Evolutionary conservation across 345 rosid genomes (phyloP), one percentile per base, ranked within the genome.

Genomic region (Salix caprea): DNA sequence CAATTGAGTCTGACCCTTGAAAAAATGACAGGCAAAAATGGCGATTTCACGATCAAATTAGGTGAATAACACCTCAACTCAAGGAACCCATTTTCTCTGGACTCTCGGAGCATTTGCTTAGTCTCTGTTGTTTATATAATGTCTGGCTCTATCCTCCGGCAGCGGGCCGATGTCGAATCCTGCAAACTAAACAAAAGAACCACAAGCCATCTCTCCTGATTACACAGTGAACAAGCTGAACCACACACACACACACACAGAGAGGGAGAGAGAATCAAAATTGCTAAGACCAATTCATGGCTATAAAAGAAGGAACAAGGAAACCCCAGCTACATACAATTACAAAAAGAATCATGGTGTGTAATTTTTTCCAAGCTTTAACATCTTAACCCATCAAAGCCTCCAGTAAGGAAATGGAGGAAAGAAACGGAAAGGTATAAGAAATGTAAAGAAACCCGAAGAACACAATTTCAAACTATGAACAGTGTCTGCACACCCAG

Each of bases 291-390:
- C 64, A 15, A 54, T 64, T 74, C 14, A 44, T 52, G 34, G 65
- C 54, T 37, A 37, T 65, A 18, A 66, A 30, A 32, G 30, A 48
- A 23, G 28, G 36, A 67, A 56, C 13, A 68, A 11, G 16, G 50
- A 68, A 77, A 83, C 81, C 77, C 81, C 77, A 65, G 26, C 64
- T 76, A 76, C 70, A 67, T 66, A 80, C 80, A 79, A 40, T 74
- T 82, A 14, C 19, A 26, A 39, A 78, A 78, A 64, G 65, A 78
- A 75, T 78, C 40, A 70, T 21, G 67, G 32, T 73, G n/a, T 77
- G 65, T n/a, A 36, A n/a, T 1, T 61, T 70, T 75, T 62, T 26
- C 54, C 24, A 58, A 16, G n/a, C 19, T 34, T 65, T 39, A 64
- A 61, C 61, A 76, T 58, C 73, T 69, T 46, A 13, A 69, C 69